Conservation (phyloP, 1,284 basidiomycete genomes). For the Papiliotrema flavescens region DNA sequence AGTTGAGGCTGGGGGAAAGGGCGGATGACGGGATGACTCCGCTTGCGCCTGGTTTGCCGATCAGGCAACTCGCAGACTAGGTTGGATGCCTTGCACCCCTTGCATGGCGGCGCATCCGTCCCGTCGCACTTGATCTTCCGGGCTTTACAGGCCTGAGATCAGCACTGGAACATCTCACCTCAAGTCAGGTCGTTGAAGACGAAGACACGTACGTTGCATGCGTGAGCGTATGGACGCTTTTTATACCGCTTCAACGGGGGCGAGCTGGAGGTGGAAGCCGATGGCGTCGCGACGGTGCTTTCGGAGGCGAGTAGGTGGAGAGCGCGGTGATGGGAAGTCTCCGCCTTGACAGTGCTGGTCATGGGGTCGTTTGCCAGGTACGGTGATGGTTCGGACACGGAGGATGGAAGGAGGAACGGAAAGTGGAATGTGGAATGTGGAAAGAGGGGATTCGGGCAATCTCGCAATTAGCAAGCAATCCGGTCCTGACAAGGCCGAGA, state of each 20-base stretch:
- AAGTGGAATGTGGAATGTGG: too few species aligned
- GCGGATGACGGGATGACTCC: background rate
- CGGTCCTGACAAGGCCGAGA: too few species aligned
- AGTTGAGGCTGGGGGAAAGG: conserved; percentile 3
- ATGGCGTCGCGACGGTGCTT: too few species aligned
- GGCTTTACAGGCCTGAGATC: conserved; percentile 17
- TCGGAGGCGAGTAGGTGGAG: too few species aligned
- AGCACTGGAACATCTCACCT: background rate
- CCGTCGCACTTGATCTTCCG: conserved; percentile 24
- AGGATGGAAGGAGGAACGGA: too few species aligned
- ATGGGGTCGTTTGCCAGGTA: too few species aligned
- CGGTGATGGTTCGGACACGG: too few species aligned
- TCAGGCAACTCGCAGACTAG: conserved; percentile 12
- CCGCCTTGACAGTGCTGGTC: too few species aligned
- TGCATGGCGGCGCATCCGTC: conserved; percentile 18
- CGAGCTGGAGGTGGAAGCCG: background rate
- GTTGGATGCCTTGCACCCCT: conserved; percentile 15
- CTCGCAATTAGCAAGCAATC: too few species aligned
- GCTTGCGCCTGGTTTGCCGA: background rate
- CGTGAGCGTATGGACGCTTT: conserved; percentile 18
- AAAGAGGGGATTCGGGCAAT: too few species aligned
- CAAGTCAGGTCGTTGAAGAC: too few species aligned
- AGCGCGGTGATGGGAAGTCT: too few species aligned
- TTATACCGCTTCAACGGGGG: background rate
- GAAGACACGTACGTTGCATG: conserved; percentile 19